A percentile compares a stretch with the other conserved stretches of the same genome.
phyloP scores from a whole-genome alignment of 2,329 filamentous ascomycete genomes.

The Verticillium zaregamsianum region DNA sequence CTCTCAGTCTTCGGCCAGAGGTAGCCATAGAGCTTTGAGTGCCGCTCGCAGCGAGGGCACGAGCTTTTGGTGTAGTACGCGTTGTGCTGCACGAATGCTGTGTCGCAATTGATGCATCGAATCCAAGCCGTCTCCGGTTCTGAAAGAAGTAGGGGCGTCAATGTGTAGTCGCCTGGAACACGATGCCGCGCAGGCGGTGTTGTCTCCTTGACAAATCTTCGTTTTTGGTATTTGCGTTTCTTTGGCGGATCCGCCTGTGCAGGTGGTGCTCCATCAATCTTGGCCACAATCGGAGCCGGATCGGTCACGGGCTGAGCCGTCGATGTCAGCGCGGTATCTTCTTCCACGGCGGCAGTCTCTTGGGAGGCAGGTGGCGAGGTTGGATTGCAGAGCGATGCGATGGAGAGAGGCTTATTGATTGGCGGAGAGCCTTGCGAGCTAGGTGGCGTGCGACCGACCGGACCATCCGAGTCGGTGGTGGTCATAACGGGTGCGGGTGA shows the following conservation, averaged over 20 bases:
- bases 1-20: slow-evolving; percentile 94
- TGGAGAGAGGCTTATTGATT: slow-evolving; percentile 20
- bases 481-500: not conserved
- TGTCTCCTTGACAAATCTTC: slow-evolving; percentile 25
- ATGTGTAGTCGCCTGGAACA: slow-evolving; percentile 73
- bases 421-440: not conserved
- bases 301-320: not conserved
- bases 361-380: slow-evolving; percentile 11
- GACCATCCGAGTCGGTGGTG: not conserved
- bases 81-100: slow-evolving; percentile 81
- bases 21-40: slow-evolving; percentile 93
- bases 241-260: slow-evolving; percentile 15
- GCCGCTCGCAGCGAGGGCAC: slow-evolving; percentile 89
- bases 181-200: slow-evolving; percentile 37
- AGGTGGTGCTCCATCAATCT: slow-evolving; percentile 2
- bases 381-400: slow-evolving; percentile 26
- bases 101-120: slow-evolving; percentile 78
- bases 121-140: slow-evolving; percentile 80
- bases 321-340: not conserved
- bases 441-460: not conserved
- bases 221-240: slow-evolving; percentile 29
- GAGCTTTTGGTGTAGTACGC: slow-evolving; percentile 81
- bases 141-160: slow-evolving; percentile 71
- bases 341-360: not conserved
- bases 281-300: not conserved